Base-by-base conservation (phyloP, 148 eudicot genomes). In the Camellia sinensis region DNA sequence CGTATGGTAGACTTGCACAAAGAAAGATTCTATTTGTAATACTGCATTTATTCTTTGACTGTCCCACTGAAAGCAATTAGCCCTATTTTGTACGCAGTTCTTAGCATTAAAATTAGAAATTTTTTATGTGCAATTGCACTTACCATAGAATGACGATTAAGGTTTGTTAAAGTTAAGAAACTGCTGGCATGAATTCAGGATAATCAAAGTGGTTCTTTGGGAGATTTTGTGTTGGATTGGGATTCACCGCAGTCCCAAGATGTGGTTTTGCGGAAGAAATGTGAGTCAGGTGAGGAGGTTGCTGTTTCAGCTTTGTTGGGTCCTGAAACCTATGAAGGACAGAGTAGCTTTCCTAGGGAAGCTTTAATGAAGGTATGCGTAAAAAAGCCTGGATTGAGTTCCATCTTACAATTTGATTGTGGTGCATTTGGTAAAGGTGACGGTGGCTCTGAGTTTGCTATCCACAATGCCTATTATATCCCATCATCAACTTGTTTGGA, bases 301-400 rank as follows among this genome's bases (percentile, higher is more conserved):
- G 91, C 90, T 74, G 84, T 95, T 73, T 93, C 98, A 69, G 94
- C 98, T 80, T 81, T 95, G 84, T 83, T 95, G 75, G 90, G 91
- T 64, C 78, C 84, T 14, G 71, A 84, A 43, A 71, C 81, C 37
- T 50, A 52, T 79, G 63, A 79, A 21, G 73, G 45, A 52, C 83
- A 79, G 71, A 57, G 40, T 62, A 76, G 71, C 44, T 87, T 85
- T 66, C 89, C 91, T 43, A 79, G 88, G 83, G 85, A 79, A 68
- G 93, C 88, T 61, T 22, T 46, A 81, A 89, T 93, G 92, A 95
- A 95, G 86, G 88, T 95, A 60, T 91, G 98, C 84, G 75, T 95
- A 48, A 93, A 85, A 78, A 95, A 93, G 87, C 94, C 95, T 53
- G 90, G 94, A 18, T 70, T 93, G 82, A 88, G 89, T 84, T 92